Base-by-base conservation (phyloP, 306 rosid genomes). In the Potentilla sterilis region DNA sequence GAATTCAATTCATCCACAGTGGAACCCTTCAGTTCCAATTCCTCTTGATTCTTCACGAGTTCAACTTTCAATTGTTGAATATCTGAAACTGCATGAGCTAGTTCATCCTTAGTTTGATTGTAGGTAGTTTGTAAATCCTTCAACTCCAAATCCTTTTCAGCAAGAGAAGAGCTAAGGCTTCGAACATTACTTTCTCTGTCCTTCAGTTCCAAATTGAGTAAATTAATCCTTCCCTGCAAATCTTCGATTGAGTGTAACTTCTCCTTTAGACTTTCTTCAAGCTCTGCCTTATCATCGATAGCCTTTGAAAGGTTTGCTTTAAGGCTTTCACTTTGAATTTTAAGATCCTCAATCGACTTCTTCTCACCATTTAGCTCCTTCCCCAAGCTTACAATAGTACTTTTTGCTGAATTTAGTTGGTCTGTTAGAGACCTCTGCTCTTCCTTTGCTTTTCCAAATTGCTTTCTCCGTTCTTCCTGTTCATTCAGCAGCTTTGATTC, bases 101-200 rank as follows among this genome's bases (percentile, higher is more conserved):
- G 79, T 37, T 89, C 91, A 49, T 86, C 88, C 76, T 78, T 88
- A 40, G 85, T 76, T 81, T 87, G 82, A 73, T 83, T 75, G 77
- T 83, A 78, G 52, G 82, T 67, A 66, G 85, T 66, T 54, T 75
- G 75, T 87, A 95, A 79, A 77, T 86, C 87, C 73, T 74, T 83
- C 85, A 92, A 83, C 79, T 88, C 90, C 69, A 81, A 65, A 73
- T 90, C 98, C 84, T 83, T 95, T 68, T 81, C 90, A 72, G 91
- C 83, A 71, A 95, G 88, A 58, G 86, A 84, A 70, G 91, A 83
- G 77, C 75, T 82, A 51, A 90, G 96, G 76, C 77, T 88, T 79
- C 64, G 89, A 76, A 85, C 79, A 75, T 55, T 59, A 43, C 8
- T 71, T 80, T 88, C 91, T 79, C 83, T 92, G 43, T 79, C 88